These are phyloP conservation scores for Trichoderma asperelloides DNA, from an alignment of 495 filamentous ascomycete species.

Conservation along the genomic window DNA sequence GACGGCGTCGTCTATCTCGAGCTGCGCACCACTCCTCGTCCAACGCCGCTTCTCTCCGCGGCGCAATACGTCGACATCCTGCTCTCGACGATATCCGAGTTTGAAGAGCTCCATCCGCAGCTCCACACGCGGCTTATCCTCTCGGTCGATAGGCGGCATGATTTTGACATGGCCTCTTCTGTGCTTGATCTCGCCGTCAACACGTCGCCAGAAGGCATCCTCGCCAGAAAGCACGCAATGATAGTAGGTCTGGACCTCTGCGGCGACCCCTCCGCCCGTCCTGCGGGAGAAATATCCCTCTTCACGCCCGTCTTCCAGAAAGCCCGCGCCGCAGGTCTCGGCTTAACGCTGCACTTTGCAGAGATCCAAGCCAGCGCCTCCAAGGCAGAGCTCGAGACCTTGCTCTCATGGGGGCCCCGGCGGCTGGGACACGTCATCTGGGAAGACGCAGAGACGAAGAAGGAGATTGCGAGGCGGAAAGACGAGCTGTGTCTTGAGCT, in stretches of 20 bases:
- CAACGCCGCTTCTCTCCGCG: conserved; percentile 47
- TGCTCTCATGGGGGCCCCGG: conserved; percentile 59
- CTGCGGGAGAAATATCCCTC: conserved; percentile 41
- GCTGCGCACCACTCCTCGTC: conserved; percentile 70
- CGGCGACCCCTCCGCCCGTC: conserved; percentile 54
- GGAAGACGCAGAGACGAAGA: conserved; percentile 47
- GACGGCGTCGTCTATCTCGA: conserved; percentile 77
- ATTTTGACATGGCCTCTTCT: conserved; percentile 44
- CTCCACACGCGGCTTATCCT: conserved; percentile 61
- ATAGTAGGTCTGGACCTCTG: conserved; percentile 77
- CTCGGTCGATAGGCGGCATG: conserved; percentile 62
- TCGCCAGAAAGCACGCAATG: conserved; percentile 29
- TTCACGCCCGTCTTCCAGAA: conserved; percentile 48
- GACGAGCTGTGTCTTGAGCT: conserved; percentile 56
- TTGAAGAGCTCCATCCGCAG: conserved; percentile 23
- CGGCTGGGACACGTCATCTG: conserved; percentile 75
- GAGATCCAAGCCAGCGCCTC: conserved; percentile 48
- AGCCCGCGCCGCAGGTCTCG: conserved; percentile 45
- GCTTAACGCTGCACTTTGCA: conserved; percentile 71
- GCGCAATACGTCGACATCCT: conserved; percentile 57
- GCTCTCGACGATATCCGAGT: conserved; percentile 47
- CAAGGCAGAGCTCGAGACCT: conserved; percentile 46
- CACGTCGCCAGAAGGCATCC: not conserved
- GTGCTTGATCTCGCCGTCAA: conserved; percentile 52
- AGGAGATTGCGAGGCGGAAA: conserved; percentile 41